Conservation (phyloP, 208 protist species). For the Trypanosoma caninum region DNA sequence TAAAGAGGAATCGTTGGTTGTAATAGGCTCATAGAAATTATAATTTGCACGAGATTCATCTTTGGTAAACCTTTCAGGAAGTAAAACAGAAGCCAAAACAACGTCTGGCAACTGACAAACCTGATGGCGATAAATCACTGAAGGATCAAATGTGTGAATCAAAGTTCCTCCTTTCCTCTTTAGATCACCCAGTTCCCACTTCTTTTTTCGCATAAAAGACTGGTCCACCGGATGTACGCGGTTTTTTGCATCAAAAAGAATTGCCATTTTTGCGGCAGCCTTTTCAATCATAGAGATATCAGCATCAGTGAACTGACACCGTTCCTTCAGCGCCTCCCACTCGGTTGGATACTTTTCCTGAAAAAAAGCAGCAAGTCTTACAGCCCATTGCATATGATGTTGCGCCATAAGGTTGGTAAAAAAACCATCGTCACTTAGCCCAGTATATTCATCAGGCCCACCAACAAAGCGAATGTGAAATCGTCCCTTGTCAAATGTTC, state of each 20-base stretch:
- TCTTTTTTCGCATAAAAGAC: constrained; percentile 84
- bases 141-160: constrained; percentile 68
- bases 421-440: constrained; percentile 86
- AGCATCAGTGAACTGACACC: constrained; percentile 59
- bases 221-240: constrained; percentile 85
- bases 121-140: constrained; percentile 82
- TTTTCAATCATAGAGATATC: constrained; percentile 75
- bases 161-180: constrained; percentile 37
- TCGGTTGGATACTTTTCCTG: constrained; percentile 49
- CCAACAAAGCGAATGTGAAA: constrained; percentile 86
- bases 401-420: constrained; percentile 92
- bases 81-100: constrained; percentile 73
- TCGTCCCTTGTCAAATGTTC: constrained; percentile 72
- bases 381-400: constrained; percentile 79
- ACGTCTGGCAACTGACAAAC: constrained; percentile 85
- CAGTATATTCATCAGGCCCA: constrained; percentile 85
- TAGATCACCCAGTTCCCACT: constrained; percentile 68
- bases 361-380: constrained; percentile 54
- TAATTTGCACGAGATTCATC: constrained; percentile 83
- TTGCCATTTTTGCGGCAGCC: constrained; percentile 63
- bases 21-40: constrained; percentile 85
- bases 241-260: constrained; percentile 75
- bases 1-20: constrained; percentile 74
- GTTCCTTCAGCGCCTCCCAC: constrained; percentile 62
- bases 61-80: constrained; percentile 64